A percentile compares a stretch with the other conserved stretches of the same genome.
These are phyloP conservation scores for Backusella macrospora DNA, from an alignment of 192 early-diverging fungal genomes.

Conservation along the genomic window DNA sequence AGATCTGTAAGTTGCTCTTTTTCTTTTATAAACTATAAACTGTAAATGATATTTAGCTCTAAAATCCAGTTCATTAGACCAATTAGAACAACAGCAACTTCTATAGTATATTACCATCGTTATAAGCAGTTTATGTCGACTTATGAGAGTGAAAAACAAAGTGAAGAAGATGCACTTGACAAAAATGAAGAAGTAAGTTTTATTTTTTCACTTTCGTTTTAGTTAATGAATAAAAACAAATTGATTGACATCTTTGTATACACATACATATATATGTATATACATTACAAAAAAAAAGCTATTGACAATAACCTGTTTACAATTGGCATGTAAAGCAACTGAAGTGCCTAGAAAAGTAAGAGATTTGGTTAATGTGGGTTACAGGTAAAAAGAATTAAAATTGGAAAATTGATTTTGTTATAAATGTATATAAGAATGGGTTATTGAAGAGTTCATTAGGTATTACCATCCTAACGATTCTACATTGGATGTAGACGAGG, in stretches of 20 bases:
- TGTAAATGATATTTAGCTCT: background rate
- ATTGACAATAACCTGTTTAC: constrained; percentile 55
- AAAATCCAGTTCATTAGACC: constrained; percentile 35
- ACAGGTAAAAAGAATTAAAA: constrained; percentile 31
- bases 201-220: background rate
- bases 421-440: background rate
- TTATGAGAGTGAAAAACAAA: background rate
- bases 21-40: too few species aligned
- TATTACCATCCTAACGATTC: constrained; percentile 34
- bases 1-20: constrained; percentile 32
- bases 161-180: constrained; percentile 5
- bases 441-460: constrained; percentile 29
- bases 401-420: constrained; percentile 25
- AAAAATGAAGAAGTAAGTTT: constrained; percentile 33
- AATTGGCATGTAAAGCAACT: constrained; percentile 56
- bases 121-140: constrained; percentile 46
- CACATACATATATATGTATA: background rate
- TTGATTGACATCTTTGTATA: background rate
- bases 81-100: constrained; percentile 50
- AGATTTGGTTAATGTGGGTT: constrained; percentile 57
- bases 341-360: constrained; percentile 55
- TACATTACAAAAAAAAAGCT: constrained; percentile 37
- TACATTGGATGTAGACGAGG: constrained; percentile 36
- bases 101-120: constrained; percentile 53
- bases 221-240: background rate